Conservation (phyloP, 805 yeast species). For the Metschnikowia noctiluminum region DNA sequence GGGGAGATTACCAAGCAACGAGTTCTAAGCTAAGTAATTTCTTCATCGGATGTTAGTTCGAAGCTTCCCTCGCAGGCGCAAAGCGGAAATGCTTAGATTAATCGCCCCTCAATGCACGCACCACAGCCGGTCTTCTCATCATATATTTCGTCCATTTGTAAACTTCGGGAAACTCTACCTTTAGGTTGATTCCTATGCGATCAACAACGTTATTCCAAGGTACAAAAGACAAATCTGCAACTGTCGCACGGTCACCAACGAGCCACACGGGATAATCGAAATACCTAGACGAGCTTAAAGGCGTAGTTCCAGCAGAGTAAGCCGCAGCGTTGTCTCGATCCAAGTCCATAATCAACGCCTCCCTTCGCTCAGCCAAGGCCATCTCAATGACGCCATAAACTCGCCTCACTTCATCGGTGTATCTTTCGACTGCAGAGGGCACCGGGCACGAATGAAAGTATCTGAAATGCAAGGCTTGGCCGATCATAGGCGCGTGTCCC, state of each 20-base stretch:
- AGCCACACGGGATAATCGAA: slow-evolving; percentile 95
- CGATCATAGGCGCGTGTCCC: slow-evolving; percentile 98
- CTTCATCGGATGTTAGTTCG: neutral
- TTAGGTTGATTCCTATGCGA: slow-evolving; percentile 83
- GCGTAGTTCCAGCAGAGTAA: slow-evolving; percentile 84
- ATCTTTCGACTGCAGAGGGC: slow-evolving; percentile 85
- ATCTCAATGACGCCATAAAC: slow-evolving; percentile 93
- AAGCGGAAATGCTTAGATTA: slow-evolving; percentile 9
- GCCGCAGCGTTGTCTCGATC: slow-evolving; percentile 86
- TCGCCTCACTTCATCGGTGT: slow-evolving; percentile 87
- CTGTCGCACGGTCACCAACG: slow-evolving; percentile 75
- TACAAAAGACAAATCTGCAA: slow-evolving; percentile 89
- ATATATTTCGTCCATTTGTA: slow-evolving; percentile 93
- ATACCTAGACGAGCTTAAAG: slow-evolving; percentile 77
- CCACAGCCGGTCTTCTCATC: slow-evolving; percentile 93
- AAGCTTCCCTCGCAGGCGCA: neutral
- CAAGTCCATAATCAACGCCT: slow-evolving; percentile 82
- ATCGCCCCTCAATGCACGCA: slow-evolving; percentile 79
- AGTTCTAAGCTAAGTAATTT: too few species aligned
- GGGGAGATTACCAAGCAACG: too few species aligned
- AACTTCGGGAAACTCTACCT: slow-evolving; percentile 89
- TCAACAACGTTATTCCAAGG: slow-evolving; percentile 98
- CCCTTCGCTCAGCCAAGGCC: slow-evolving; percentile 91
- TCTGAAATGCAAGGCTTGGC: slow-evolving; percentile 92
- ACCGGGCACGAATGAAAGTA: slow-evolving; percentile 85